A percentile compares a stretch with the other conserved stretches of the same genome.
Evolutionary conservation across 257 asterid species (phyloP).

Genomic region (Prunella vulgaris): DNA sequence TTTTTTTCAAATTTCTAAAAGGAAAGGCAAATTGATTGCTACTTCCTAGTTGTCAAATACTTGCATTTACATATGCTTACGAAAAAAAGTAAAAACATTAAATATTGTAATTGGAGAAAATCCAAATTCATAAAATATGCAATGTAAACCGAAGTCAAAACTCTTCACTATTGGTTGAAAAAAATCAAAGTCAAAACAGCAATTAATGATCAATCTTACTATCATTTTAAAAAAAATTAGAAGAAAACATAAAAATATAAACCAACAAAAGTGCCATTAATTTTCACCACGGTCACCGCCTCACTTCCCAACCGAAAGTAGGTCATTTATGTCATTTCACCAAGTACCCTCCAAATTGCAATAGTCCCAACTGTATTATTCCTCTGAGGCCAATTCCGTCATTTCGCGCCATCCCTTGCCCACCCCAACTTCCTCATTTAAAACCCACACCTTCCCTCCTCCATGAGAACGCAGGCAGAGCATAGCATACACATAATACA

Average conservation of each 20-base stretch:
- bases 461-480: background rate
- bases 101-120: background rate
- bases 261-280: background rate
- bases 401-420: background rate
- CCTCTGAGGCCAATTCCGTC: background rate
- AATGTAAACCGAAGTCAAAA: no score
- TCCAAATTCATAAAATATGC: background rate
- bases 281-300: background rate
- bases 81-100: no score
- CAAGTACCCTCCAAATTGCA: constrained; percentile 1
- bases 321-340: background rate
- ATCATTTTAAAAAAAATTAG: no score
- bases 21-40: background rate
- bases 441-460: constrained; percentile 3
- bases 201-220: background rate
- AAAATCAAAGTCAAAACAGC: background rate
- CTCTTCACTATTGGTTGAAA: no score
- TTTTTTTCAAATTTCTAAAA: background rate
- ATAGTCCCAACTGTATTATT: background rate
- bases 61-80: no score
- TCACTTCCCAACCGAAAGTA: background rate
- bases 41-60: background rate
- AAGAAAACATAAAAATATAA: no score
- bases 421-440: background rate
- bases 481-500: background rate